Percentiles rank a stretch among this genome's conserved stretches.
Evolutionary conservation across 176 grass and related monocot genomes (phyloP).

Genomic region (Guadua angustifolia): DNA sequence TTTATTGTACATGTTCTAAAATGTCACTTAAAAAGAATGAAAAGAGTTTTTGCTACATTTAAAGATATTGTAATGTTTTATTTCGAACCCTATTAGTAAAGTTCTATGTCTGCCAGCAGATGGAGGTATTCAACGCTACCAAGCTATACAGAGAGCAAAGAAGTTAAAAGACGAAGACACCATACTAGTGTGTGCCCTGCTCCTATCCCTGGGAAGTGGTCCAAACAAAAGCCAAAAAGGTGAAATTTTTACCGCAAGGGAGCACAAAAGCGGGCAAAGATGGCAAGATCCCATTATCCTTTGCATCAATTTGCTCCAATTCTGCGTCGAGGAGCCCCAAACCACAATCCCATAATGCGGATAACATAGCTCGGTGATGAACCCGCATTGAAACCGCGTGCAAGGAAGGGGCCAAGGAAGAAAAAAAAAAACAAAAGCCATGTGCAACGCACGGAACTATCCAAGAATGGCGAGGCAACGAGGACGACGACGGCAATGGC

Average conservation of each 20-base stretch:
- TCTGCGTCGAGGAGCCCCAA: background rate
- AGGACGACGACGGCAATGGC: background rate
- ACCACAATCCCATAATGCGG: background rate
- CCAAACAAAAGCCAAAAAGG: slow-evolving; percentile 4
- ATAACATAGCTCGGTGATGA: background rate
- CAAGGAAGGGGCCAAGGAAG: background rate
- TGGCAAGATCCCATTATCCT: slow-evolving; percentile 35
- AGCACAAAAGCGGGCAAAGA: background rate
- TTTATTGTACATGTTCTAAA: no score
- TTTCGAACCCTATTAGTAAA: no score
- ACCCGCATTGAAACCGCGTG: background rate
- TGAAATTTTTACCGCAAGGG: slow-evolving; percentile 7
- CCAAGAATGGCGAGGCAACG: slow-evolving; percentile 11
- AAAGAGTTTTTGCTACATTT: no score
- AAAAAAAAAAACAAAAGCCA: background rate
- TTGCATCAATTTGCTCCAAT: slow-evolving; percentile 37
- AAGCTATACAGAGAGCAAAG: background rate
- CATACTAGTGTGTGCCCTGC: background rate
- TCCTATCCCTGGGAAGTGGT: slow-evolving; percentile 2
- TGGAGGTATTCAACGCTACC: background rate
- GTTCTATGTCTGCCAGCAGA: no score
- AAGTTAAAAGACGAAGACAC: slow-evolving; percentile 1
- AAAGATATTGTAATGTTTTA: no score
- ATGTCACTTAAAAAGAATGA: no score
- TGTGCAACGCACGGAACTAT: slow-evolving; percentile 13